Base-by-base conservation (phyloP, 2,329 filamentous ascomycete genomes). In the Cordyceps militaris region DNA sequence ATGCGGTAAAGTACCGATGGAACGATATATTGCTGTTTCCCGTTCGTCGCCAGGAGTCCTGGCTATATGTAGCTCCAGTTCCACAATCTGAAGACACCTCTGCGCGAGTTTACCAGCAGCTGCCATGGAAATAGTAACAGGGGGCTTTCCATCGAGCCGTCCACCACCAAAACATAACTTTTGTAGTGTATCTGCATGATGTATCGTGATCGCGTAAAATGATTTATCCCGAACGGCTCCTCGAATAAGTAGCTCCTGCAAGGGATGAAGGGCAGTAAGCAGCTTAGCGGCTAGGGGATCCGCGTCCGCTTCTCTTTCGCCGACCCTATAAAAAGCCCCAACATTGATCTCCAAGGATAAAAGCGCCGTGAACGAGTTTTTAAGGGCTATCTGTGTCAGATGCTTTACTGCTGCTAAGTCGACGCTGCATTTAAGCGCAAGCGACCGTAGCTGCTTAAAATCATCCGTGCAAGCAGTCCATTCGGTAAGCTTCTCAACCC, bases 21-120 rank as follows among this genome's bases (percentile, higher is more conserved):
- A 40, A 40, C 34, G 34, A 51, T 51, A 51, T 40, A 51, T 51
- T 51, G 34, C 34, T 51, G 34, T 51, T 51, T 51, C 48, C 34
- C 23, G 34, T 40, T 51, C 23, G 34, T 51, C 48, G 48, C 34
- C 34, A 40, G 34, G 48, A 51, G 34, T 51, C 48, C 48, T 51
- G 21, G 48, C 36, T 51, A 51, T 40, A 40, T 51, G 23, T 28
- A 51, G 48, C 34, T 51, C 32, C 21, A 51, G 48, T 40, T 51
- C 48, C 34, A 40, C 48, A 40, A 51, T 26, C 32, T 14, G 34
- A 40, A 40, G 48, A 40, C 48, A 51, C 34, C 48, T 40, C 48
- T 28, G 34, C 23, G 48, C 32, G 48, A 51, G 48, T 51, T 30
- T 26, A 40, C 23, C 48, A 19, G 48, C 48, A 40, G 34, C 48